phyloP scores from a whole-genome alignment of 2,329 filamentous ascomycete species.

The Xylaria sp. region DNA sequence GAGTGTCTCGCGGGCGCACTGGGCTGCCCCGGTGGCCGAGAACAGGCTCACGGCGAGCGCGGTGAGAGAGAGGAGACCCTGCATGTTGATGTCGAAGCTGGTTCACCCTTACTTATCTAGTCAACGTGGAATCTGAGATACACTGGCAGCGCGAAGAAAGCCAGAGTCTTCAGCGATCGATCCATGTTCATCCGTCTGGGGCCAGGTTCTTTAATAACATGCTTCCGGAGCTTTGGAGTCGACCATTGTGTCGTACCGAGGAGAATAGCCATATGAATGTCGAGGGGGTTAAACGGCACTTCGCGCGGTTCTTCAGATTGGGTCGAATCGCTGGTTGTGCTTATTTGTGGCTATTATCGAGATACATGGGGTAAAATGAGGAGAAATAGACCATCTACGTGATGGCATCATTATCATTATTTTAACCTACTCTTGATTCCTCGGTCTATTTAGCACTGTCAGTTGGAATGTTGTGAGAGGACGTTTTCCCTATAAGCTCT shows the following conservation, averaged over 20 bases:
- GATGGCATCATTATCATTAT: not conserved
- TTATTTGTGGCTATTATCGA: slow-evolving; percentile 31
- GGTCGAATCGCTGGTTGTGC: slow-evolving; percentile 12
- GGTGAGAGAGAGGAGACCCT: slow-evolving; percentile 36
- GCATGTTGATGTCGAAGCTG: slow-evolving; percentile 19
- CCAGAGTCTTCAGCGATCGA: not conserved
- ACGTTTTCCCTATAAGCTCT: not conserved
- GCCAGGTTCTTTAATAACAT: slow-evolving; percentile 36
- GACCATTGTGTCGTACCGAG: slow-evolving; percentile 41
- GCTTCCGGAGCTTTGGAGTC: slow-evolving; percentile 34
- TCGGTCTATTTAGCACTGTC: slow-evolving; percentile 3
- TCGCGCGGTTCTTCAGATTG: slow-evolving; percentile 29
- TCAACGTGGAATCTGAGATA: slow-evolving; percentile 2
- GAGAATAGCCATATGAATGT: slow-evolving; percentile 48
- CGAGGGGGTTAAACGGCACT: slow-evolving; percentile 45
- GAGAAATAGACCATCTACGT: not conserved
- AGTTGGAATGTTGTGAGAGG: not conserved
- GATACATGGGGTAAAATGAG: slow-evolving; percentile 20
- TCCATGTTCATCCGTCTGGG: not conserved
- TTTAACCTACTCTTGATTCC: not conserved
- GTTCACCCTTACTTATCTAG: not conserved
- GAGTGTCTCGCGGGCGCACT: slow-evolving; percentile 45
- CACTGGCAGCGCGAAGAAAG: not conserved
- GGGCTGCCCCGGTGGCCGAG: slow-evolving; percentile 36
- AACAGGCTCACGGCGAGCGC: slow-evolving; percentile 36